phyloP scores from a whole-genome alignment of 352 stramenopile species.

The Phytophthora boehmeriae region DNA sequence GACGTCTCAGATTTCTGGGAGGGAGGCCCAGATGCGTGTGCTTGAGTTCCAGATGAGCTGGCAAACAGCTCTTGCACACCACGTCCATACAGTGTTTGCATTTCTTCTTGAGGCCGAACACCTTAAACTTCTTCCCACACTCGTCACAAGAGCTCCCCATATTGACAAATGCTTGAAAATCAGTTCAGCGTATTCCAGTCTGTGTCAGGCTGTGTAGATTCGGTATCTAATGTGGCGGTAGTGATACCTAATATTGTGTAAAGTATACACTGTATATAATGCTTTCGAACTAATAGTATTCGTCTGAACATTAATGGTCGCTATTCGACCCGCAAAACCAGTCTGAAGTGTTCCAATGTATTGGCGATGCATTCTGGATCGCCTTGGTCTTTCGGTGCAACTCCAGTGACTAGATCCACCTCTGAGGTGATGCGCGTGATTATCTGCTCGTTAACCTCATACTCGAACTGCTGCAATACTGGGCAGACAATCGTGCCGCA shows the following conservation, averaged over 20 bases:
- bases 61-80: conserved; percentile 66
- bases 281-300: no score
- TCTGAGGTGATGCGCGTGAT: conserved; percentile 53
- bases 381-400: conserved; percentile 22
- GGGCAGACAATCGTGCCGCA: conserved; percentile 32
- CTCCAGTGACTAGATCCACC: conserved; percentile 45
- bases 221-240: no score
- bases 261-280: no score
- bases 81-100: conserved; percentile 68
- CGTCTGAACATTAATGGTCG: no score
- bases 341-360: no score
- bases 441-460: conserved; percentile 26
- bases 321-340: no score
- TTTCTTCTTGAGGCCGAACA: conserved; percentile 73
- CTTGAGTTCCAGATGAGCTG: conserved; percentile 51
- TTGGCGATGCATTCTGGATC: conserved; percentile 25
- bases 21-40: conserved; percentile 38
- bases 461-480: conserved; percentile 52
- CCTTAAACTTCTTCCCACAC: conserved; percentile 80
- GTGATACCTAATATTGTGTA: no score
- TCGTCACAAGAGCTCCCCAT: conserved; percentile 62
- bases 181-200: no score
- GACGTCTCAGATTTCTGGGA: conserved; percentile 10
- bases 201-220: no score
- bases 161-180: background rate